A percentile compares a stretch with the other conserved stretches of the same genome.
Conservation (phyloP, 2,329 filamentous ascomycete genomes). For the Hymenoscyphus infarciens region DNA sequence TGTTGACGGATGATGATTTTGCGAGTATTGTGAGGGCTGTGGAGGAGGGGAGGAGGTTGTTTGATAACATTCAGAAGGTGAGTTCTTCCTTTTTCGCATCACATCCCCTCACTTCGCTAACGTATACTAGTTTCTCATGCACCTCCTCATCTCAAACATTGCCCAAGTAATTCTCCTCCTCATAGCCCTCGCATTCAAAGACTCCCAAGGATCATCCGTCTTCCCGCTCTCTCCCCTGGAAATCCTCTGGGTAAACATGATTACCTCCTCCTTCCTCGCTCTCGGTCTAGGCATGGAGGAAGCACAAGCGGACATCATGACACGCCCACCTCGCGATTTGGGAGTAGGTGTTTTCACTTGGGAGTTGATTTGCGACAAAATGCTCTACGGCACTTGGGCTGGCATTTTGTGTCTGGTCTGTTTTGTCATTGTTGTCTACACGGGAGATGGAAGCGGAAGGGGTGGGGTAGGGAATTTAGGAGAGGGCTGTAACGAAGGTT, state of each 20-base stretch:
- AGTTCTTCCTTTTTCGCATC: not conserved
- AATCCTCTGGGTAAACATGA: slow-evolving; percentile 73
- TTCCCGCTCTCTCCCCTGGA: slow-evolving; percentile 70
- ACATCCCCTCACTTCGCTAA: too few relatives aligned
- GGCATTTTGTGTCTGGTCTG: slow-evolving; percentile 57
- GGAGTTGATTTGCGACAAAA: slow-evolving; percentile 64
- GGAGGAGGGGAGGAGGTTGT: slow-evolving; percentile 69
- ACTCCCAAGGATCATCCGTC: slow-evolving; percentile 54
- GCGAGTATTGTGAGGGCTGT: slow-evolving; percentile 68
- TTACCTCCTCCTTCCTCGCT: slow-evolving; percentile 68
- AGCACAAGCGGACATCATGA: slow-evolving; percentile 64
- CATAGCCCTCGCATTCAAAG: slow-evolving; percentile 67
- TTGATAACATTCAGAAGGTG: slow-evolving; percentile 69
- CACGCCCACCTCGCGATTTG: slow-evolving; percentile 60
- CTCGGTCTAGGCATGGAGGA: slow-evolving; percentile 70
- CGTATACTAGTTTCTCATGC: slow-evolving; percentile 50
- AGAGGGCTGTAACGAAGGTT: slow-evolving; percentile 54
- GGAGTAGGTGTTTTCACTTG: slow-evolving; percentile 58
- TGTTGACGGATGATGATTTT: slow-evolving; percentile 69
- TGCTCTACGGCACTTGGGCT: slow-evolving; percentile 62
- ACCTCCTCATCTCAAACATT: slow-evolving; percentile 66
- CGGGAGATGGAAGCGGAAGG: too few relatives aligned
- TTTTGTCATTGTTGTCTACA: slow-evolving; percentile 58
- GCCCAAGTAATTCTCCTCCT: slow-evolving; percentile 67
- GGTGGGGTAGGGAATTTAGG: slow-evolving; percentile 51